A percentile compares a stretch with the other conserved stretches of the same genome.
Evolutionary conservation across 805 yeast species (phyloP).

Genomic region (Ogataea ramenticola): DNA sequence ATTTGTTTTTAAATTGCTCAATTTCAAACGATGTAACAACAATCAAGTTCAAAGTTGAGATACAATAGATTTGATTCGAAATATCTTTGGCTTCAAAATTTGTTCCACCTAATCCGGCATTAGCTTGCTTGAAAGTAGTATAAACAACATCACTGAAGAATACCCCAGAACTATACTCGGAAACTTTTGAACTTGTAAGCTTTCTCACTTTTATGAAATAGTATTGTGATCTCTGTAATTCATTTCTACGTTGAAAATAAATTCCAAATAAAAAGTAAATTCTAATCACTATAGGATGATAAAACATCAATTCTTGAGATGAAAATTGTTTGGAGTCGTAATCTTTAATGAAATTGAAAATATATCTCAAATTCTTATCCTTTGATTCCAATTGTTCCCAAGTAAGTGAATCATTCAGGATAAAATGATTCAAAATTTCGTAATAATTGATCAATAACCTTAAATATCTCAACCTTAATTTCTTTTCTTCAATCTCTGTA

Average conservation of each 20-base stretch:
- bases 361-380: constrained; percentile 10
- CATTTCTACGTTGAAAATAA: constrained; percentile 30
- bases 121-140: constrained; percentile 15
- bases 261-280: constrained; percentile 34
- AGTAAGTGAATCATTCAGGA: too few relatives aligned
- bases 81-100: constrained; percentile 12
- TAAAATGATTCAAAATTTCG: constrained; percentile 23
- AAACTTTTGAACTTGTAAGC: constrained; percentile 10
- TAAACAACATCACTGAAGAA: constrained; percentile 17
- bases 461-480: constrained; percentile 25
- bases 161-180: constrained; percentile 12
- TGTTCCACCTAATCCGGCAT: constrained; percentile 17
- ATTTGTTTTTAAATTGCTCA: background rate
- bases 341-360: constrained; percentile 28
- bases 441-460: constrained; percentile 27
- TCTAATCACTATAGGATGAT: constrained; percentile 29
- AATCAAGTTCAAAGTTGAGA: constrained; percentile 18
- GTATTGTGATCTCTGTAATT: constrained; percentile 30
- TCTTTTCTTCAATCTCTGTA: constrained; percentile 15
- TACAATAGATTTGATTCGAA: constrained; percentile 16
- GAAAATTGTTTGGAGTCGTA: constrained; percentile 31
- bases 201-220: constrained; percentile 30
- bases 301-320: constrained; percentile 31
- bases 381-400: too few relatives aligned
- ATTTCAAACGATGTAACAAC: constrained; percentile 8